Percentiles rank a stretch among this genome's conserved stretches.
These are phyloP conservation scores for Lipomyces starkeyi DNA, from an alignment of 805 yeast genomes.

Conservation along the genomic window DNA sequence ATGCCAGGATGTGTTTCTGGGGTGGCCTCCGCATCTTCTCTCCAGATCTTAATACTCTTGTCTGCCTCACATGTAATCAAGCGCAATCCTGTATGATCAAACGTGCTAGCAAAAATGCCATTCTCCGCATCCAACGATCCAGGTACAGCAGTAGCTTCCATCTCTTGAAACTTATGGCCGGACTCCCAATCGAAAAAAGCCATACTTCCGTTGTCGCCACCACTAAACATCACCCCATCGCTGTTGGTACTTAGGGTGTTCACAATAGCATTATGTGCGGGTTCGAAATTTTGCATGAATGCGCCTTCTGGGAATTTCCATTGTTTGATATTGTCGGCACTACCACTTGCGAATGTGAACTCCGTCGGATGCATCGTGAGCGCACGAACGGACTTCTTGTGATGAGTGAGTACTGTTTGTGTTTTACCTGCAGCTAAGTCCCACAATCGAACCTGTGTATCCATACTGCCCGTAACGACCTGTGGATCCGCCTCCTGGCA, in stretches of 20 bases:
- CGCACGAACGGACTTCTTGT: constrained; percentile 78
- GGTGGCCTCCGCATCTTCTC: constrained; percentile 52
- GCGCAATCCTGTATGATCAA: constrained; percentile 81
- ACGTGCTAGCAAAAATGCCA: constrained; percentile 71
- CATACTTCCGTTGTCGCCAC: constrained; percentile 82
- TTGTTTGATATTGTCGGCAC: constrained; percentile 79
- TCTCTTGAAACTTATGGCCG: constrained; percentile 66
- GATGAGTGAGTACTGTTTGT: constrained; percentile 77
- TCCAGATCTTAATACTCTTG: constrained; percentile 81
- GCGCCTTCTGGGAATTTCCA: constrained; percentile 84
- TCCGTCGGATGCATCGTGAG: constrained; percentile 71
- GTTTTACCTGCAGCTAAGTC: constrained; percentile 82
- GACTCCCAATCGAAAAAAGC: constrained; percentile 77
- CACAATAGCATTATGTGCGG: constrained; percentile 58
- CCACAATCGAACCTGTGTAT: constrained; percentile 87
- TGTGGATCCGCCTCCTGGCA: constrained; percentile 84
- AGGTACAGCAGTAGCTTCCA: constrained; percentile 61
- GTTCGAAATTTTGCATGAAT: constrained; percentile 63
- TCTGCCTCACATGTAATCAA: constrained; percentile 90
- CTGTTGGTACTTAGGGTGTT: constrained; percentile 73
- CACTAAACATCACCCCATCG: constrained; percentile 72
- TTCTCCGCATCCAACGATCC: constrained; percentile 73
- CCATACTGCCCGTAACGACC: constrained; percentile 80
- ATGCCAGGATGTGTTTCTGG: constrained; percentile 49
- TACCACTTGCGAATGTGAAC: constrained; percentile 77